Percentiles rank a stretch among this genome's conserved stretches.
These are phyloP conservation scores for Irpex sp. DNA, from an alignment of 1,284 basidiomycete species.

Conservation along the genomic window DNA sequence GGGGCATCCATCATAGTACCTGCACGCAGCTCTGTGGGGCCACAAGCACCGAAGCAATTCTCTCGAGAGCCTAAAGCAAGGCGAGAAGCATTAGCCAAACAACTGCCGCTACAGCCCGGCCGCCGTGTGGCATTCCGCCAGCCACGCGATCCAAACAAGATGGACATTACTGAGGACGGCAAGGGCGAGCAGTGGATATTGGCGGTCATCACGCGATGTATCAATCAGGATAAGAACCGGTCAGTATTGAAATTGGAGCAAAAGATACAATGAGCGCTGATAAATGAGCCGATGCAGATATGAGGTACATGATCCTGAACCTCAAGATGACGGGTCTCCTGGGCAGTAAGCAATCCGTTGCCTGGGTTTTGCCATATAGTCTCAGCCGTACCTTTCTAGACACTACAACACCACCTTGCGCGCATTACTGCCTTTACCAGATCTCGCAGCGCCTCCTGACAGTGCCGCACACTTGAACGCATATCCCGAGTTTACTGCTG, in stretches of 20 bases:
- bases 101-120: slow-evolving; percentile 64
- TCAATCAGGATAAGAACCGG: slow-evolving; percentile 68
- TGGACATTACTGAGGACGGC: slow-evolving; percentile 41
- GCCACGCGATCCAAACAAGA: slow-evolving; percentile 44
- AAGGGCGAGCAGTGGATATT: slow-evolving; percentile 79
- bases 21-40: slow-evolving; percentile 54
- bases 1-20: slow-evolving; percentile 51
- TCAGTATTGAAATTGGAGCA: slow-evolving; percentile 17
- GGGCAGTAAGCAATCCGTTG: slow-evolving; percentile 48
- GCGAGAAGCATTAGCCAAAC: slow-evolving; percentile 54
- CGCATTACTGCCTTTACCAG: slow-evolving; percentile 74
- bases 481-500: slow-evolving; percentile 68
- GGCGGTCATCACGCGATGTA: slow-evolving; percentile 66
- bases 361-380: slow-evolving; percentile 2
- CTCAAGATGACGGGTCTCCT: slow-evolving; percentile 71
- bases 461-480: slow-evolving; percentile 60
- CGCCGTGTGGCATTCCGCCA: slow-evolving; percentile 79
- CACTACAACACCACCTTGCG: slow-evolving; percentile 65
- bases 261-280: background rate
- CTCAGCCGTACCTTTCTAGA: slow-evolving; percentile 29
- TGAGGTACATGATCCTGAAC: slow-evolving; percentile 79
- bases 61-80: slow-evolving; percentile 66
- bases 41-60: slow-evolving; percentile 46
- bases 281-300: slow-evolving; percentile 42
- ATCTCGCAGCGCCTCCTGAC: slow-evolving; percentile 53